Percentiles rank a stretch among this genome's conserved stretches.
Conservation (phyloP, 2,329 filamentous ascomycete species). For the Mycosphaerella arachidis region DNA sequence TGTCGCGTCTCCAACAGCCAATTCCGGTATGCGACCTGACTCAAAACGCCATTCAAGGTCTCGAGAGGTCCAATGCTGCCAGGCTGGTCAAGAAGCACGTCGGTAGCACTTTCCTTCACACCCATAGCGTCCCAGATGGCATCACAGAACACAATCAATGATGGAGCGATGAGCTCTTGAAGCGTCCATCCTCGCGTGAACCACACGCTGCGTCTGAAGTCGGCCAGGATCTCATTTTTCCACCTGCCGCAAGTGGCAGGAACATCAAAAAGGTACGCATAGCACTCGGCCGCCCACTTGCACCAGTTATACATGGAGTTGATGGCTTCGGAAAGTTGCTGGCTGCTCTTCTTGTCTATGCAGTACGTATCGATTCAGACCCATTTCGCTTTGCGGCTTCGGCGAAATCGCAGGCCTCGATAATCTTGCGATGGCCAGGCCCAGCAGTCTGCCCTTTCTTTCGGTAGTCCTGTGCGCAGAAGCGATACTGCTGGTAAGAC, state of each 20-base stretch:
- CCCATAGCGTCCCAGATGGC: constrained; percentile 10
- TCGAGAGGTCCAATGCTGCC: neutral
- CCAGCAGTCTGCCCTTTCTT: neutral
- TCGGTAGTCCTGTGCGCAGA: neutral
- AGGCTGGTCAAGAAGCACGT: neutral
- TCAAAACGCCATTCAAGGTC: neutral
- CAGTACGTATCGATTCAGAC: constrained; percentile 12
- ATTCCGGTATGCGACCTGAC: neutral
- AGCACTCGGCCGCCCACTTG: constrained; percentile 1
- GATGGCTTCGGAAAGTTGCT: constrained; percentile 41
- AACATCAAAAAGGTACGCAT: constrained; percentile 7
- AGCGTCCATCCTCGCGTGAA: constrained; percentile 5
- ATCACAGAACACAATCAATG: neutral
- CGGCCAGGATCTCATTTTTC: neutral
- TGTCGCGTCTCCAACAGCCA: neutral
- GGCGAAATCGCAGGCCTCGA: constrained; percentile 1
- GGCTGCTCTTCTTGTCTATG: constrained; percentile 35
- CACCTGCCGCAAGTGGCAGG: neutral
- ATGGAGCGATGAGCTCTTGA: constrained; percentile 7
- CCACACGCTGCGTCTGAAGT: constrained; percentile 1
- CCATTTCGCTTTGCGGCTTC: neutral
- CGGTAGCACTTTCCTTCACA: neutral
- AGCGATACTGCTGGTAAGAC: neutral
- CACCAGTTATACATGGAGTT: constrained; percentile 34
- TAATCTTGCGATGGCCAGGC: constrained; percentile 3